Evolutionary conservation across 1,284 basidiomycete species (phyloP), one percentile per base, ranked within the genome.

Genomic region (Puccinia horiana): DNA sequence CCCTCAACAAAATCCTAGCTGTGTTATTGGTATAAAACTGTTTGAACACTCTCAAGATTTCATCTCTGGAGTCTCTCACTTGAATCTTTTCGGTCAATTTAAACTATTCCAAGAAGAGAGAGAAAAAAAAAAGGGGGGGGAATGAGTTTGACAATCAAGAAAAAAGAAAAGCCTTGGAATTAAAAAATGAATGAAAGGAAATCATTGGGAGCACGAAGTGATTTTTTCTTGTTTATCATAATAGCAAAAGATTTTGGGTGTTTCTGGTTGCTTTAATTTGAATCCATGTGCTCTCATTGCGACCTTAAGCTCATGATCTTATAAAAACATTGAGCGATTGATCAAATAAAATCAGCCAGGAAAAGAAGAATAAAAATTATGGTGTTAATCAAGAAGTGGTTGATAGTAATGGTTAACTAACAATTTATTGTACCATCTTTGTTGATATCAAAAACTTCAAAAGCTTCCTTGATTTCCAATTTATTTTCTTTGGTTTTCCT

Each of bases 361-460:
- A 8, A 16, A 16, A 47, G 9, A 1, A 42, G 42, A n/a, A n/a
- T n/a, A 32, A 9, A 37, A 26, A n/a, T 42, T 0, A 70, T 4
- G 32, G 18, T 47, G 16, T 47, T 8, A 8, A 23, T 47, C 8
- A 75, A 32, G 47, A 9, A 5, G 42, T 40, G 47, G 40, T 35
- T 42, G 44, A 18, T n/a, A n/a, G n/a, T n/a, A n/a, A n/a, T n/a
- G n/a, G n/a, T 26, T n/a, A 20, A 61, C 58, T 76, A 16, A 81
- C 79, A 87, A 83, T 86, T 86, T 65, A 87, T 85, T 18, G 86
- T 92, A 26, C 95, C 94, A 86, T 99, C 96, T 89, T 98, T 98
- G 90, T 99, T 96, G 47, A 94, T 94, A 88, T 99, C 97, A 86
- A 99, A 99, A 81, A 99, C 91, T 88, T 98, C 96, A 86, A 99